Evolutionary conservation across 2,329 filamentous ascomycete genomes (phyloP).

Genomic region (Pseudogymnoascus sp.): DNA sequence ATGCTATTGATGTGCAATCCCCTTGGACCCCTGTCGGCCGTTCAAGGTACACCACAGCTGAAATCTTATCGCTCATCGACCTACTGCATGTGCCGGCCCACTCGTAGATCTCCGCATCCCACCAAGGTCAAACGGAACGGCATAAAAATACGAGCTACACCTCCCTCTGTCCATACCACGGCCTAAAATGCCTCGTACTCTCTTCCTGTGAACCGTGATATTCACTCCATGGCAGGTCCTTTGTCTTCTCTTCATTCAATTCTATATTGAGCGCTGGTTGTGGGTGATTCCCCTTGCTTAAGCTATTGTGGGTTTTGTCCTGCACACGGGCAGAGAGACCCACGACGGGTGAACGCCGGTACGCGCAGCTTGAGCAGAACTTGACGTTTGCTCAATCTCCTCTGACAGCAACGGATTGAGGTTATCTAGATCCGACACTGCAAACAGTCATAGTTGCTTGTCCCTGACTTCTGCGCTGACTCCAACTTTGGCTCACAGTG

Average conservation of each 20-base stretch:
- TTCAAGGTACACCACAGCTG: constrained; percentile 2
- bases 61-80: constrained; percentile 5
- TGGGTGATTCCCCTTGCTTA: background rate
- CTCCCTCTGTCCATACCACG: background rate
- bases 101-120: constrained; percentile 4
- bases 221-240: background rate
- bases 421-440: background rate
- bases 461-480: background rate
- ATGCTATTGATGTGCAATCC: background rate
- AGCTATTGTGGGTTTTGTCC: background rate
- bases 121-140: background rate
- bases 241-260: background rate
- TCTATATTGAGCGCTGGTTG: background rate
- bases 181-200: background rate
- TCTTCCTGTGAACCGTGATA: background rate
- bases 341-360: constrained; percentile 1
- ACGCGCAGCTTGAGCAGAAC: background rate
- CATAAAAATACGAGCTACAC: constrained; percentile 7
- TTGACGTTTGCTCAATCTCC: background rate
- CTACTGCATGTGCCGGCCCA: background rate
- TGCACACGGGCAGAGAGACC: background rate
- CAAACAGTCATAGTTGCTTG: background rate
- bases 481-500: background rate
- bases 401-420: background rate
- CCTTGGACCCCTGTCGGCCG: background rate